Conservation (phyloP, 192 early-diverging fungal species). For the Podila epigama region DNA sequence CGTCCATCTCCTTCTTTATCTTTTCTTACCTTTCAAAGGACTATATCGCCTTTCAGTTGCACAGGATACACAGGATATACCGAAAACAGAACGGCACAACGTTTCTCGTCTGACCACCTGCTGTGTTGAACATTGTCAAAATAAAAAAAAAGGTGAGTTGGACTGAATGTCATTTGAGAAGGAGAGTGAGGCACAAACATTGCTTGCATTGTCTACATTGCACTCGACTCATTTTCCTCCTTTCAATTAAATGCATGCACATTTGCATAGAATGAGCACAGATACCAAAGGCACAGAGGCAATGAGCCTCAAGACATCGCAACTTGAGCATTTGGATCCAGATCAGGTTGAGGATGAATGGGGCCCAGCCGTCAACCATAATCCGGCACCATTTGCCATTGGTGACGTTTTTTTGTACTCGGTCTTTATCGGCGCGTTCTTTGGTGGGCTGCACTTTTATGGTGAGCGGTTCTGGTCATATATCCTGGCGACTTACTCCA, state of each 20-base stretch:
- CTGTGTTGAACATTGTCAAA: too few species aligned
- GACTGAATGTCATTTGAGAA: too few species aligned
- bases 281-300: neutral
- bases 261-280: neutral
- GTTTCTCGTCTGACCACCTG: too few species aligned
- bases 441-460: conserved; percentile 29
- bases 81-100: too few species aligned
- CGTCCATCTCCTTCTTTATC: too few species aligned
- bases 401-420: conserved; percentile 44
- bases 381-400: conserved; percentile 33
- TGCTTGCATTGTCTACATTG: too few species aligned
- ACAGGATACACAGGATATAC: too few species aligned
- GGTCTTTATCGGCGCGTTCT: conserved; percentile 30
- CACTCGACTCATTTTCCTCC: neutral
- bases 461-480: conserved; percentile 35
- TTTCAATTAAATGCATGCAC: neutral
- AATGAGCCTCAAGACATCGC: neutral
- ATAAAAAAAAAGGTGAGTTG: too few species aligned
- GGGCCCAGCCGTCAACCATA: conserved; percentile 22
- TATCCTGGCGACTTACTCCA: conserved; percentile 34
- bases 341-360: conserved; percentile 30
- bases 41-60: too few species aligned
- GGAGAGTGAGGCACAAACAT: too few species aligned
- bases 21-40: too few species aligned
- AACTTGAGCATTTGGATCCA: conserved; percentile 3